These are phyloP conservation scores for Trichoderma oligosporum DNA, from an alignment of 2,329 filamentous ascomycete species.

Conservation along the genomic window DNA sequence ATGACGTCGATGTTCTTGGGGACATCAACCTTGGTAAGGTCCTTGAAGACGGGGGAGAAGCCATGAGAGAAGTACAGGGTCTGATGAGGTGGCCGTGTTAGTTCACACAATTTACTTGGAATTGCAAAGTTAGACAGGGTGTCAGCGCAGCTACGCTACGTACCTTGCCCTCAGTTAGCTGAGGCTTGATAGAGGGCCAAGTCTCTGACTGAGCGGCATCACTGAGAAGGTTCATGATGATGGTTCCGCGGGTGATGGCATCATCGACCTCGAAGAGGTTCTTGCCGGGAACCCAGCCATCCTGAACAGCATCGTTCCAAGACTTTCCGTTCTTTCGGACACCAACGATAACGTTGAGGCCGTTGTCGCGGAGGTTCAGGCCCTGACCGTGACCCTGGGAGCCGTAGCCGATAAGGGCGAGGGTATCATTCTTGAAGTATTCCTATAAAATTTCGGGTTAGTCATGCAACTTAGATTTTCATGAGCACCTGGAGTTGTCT, in stretches of 20 bases:
- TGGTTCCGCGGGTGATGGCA: constrained; percentile 87
- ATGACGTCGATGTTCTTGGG: constrained; percentile 97
- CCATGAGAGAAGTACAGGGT: constrained; percentile 99
- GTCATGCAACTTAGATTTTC: not conserved
- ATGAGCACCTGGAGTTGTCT: not conserved
- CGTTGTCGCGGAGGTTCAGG: constrained; percentile 99
- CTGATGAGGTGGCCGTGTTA: constrained; percentile 43
- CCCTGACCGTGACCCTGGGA: constrained; percentile 98
- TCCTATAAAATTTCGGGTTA: constrained; percentile 59
- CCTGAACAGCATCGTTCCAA: constrained; percentile 95
- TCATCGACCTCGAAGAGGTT: constrained; percentile 99
- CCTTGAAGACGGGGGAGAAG: constrained; percentile 99
- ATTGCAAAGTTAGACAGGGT: not conserved
- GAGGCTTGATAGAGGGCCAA: constrained; percentile 96
- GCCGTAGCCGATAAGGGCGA: constrained; percentile 97
- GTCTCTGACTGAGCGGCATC: constrained; percentile 98
- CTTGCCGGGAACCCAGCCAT: constrained; percentile 97
- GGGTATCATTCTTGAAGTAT: constrained; percentile 99
- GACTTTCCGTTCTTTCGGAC: constrained; percentile 97
- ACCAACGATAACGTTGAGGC: constrained; percentile 97
- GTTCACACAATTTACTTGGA: constrained; percentile 1
- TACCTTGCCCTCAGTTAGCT: constrained; percentile 98
- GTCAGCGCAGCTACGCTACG: constrained; percentile 26
- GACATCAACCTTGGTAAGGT: constrained; percentile 97
- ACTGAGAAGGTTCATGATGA: constrained; percentile 98